Evolutionary conservation across 768 basidiomycete genomes (phyloP), one percentile per base, ranked within the genome.

Genomic region (Mycena leptocephala): DNA sequence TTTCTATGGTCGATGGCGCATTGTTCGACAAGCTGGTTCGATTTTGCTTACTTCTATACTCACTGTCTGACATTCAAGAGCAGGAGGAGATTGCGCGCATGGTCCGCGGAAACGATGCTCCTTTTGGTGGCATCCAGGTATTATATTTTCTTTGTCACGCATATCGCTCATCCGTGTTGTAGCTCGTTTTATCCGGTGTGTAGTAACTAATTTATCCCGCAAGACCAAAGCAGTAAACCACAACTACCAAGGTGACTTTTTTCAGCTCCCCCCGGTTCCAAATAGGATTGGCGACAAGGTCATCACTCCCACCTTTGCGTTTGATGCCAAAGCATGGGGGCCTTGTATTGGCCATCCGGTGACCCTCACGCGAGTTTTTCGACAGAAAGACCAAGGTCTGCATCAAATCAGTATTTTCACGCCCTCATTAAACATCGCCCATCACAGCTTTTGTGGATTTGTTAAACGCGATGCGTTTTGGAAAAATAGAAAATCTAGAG

Each of bases 41-140:
- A 76, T 55, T 13, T 30, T 48, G 1, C 8, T 69, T 22, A 63
- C 41, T 33, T 41, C 16, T 13, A 13, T 24, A 62, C 24, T 24
- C 37, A 84, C 86, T 43, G 84, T 84, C 86, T 62, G 82, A 88
- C 82, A 79, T 62, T 51, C 8, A 18, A 18, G 22, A 35, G 20
- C 62, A 94, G 93, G 92, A 93, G 82, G 81, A 84, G 32, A 90
- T 97, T 32, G 97, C 92, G 53, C 89, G 90, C 33, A 80, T 83
- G 28, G 56, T 96, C 20, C 88, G 95, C 56, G 82, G 87, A 24
- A 90, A 86, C 59, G 81, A 85, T 0, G 76, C 77, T 55, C 95
- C 96, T 0, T 97, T 97, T 79, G 96, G 96, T 14, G 96, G 96
- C 6, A 96, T 98, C 58, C 96, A 97, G 88, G 95, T 94, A 51